Evolutionary conservation across 352 stramenopile genomes (phyloP).

Genomic region (Phytophthora rubi): DNA sequence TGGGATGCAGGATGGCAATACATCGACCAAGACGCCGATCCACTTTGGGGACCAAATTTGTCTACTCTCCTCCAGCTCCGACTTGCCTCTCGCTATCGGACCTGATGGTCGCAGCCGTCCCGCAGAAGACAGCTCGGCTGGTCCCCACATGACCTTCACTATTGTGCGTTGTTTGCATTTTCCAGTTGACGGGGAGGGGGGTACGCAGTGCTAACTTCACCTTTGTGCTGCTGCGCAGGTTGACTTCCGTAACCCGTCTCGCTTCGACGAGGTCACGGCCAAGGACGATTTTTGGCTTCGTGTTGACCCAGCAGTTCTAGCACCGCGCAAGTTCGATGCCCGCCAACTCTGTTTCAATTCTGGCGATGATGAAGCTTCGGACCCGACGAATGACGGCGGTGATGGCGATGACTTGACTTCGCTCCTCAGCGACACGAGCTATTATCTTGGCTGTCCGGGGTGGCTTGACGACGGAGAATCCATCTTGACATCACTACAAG

Average conservation of each 20-base stretch:
- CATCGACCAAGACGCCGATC: conserved; percentile 50
- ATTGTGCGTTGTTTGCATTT: conserved; percentile 37
- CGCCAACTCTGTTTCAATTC: conserved; percentile 3
- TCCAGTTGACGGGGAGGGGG: neutral
- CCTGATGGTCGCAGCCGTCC: conserved; percentile 45
- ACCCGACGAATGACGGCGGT: conserved; percentile 8
- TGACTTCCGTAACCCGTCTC: conserved; percentile 62
- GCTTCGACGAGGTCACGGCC: conserved; percentile 44
- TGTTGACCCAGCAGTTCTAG: conserved; percentile 38
- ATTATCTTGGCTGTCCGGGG: conserved; percentile 63
- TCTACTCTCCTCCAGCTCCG: conserved; percentile 49
- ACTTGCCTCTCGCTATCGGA: conserved; percentile 59
- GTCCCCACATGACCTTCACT: conserved; percentile 71
- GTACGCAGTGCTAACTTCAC: neutral
- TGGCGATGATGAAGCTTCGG: neutral
- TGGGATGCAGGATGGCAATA: conserved; percentile 52
- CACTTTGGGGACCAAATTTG: conserved; percentile 72
- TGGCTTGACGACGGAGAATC: conserved; percentile 44
- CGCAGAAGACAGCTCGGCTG: conserved; percentile 25
- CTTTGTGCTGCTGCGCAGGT: conserved; percentile 22
- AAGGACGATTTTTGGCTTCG: conserved; percentile 67
- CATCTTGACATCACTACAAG: neutral
- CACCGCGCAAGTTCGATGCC: conserved; percentile 15
- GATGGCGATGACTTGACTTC: conserved; percentile 42
- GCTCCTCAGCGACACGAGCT: conserved; percentile 59